Base-by-base conservation (phyloP, 306 rosid species). In the Rosa persica region DNA sequence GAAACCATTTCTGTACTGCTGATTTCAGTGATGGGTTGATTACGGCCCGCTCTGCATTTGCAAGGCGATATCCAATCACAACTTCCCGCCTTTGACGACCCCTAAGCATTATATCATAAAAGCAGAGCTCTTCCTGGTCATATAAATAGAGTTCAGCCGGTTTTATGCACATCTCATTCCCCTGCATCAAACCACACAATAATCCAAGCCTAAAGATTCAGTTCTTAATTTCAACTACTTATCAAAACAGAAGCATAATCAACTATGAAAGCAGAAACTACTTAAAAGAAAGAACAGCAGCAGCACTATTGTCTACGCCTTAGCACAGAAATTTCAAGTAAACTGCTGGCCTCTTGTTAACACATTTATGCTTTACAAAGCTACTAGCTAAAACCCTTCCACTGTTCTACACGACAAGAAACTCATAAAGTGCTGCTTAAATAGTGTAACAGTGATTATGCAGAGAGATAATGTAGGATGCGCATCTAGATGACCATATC, bases 71-170 rank as follows among this genome's bases (percentile, higher is more conserved):
- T 38, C 98, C 98, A 34, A 92, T 95, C 78, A 95, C 92, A 60
- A 95, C 86, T 78, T 95, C 98, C 67, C 36, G 83, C 76, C 98
- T 92, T 82, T 86, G 85, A 73, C 93, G 98, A 38, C 96, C 98
- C 79, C 98, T 87, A 43, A 87, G 83, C 98, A 95, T 89, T 83
- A 95, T 87, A 75, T 95, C 98, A 22, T 89, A 91, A 79, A 92
- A 92, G 81, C 92, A 82, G 6, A 92, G 85, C 79, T 95, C 98
- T 80, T 95, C 98, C 84, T 92, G 98, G 71, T 95, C 98, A 44
- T 88, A 91, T 74, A 95, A 81, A 85, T 95, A 95, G 86, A 95
- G 91, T 34, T 95, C 98, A 10, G 98, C 97, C 34, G 98, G 92
- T 85, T 89, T 92, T 57, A 92, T 95, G 79, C 95, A 90, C 95